A percentile compares a stretch with the other conserved stretches of the same genome.
Conservation (phyloP, 352 stramenopile species). For the Phytophthora litchii region DNA sequence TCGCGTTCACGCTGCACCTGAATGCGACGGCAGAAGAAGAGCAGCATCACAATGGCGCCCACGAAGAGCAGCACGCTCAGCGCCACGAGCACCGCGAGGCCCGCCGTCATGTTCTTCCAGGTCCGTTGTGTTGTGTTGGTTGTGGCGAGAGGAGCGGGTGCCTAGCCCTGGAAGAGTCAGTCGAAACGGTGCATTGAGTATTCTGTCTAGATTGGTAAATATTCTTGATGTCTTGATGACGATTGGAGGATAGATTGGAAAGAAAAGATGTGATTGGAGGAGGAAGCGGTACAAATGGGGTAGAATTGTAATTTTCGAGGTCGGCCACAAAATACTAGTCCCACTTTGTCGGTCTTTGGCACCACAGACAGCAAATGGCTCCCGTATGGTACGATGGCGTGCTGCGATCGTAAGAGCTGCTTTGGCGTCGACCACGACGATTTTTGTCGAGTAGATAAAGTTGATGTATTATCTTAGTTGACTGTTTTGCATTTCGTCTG, state of each 20-base stretch:
- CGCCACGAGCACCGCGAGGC: constrained; percentile 45
- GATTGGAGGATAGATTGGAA: constrained; percentile 14
- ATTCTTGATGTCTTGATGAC: neutral
- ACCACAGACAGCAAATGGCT: constrained; percentile 27
- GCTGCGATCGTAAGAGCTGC: constrained; percentile 23
- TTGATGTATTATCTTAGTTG: neutral
- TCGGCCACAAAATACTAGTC: constrained; percentile 7
- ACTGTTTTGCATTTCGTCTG: constrained; percentile 6
- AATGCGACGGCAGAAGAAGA: constrained; percentile 50
- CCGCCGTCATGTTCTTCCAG: constrained; percentile 31
- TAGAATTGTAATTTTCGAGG: constrained; percentile 12
- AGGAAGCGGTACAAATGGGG: neutral
- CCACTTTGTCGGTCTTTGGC: constrained; percentile 26
- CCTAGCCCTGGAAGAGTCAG: constrained; percentile 33
- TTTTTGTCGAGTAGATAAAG: constrained; percentile 3
- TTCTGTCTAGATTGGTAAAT: constrained; percentile 16
- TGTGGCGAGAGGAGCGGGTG: constrained; percentile 18
- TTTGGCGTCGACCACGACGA: neutral
- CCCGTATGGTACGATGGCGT: constrained; percentile 28
- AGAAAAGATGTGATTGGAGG: neutral
- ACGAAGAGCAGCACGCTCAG: constrained; percentile 54
- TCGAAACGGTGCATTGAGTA: constrained; percentile 12
- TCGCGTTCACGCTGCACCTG: constrained; percentile 44
- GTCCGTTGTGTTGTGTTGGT: constrained; percentile 28
- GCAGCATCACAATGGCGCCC: constrained; percentile 45